Conservation (phyloP, 257 asterid species). For the Ophiorrhiza pumila region DNA sequence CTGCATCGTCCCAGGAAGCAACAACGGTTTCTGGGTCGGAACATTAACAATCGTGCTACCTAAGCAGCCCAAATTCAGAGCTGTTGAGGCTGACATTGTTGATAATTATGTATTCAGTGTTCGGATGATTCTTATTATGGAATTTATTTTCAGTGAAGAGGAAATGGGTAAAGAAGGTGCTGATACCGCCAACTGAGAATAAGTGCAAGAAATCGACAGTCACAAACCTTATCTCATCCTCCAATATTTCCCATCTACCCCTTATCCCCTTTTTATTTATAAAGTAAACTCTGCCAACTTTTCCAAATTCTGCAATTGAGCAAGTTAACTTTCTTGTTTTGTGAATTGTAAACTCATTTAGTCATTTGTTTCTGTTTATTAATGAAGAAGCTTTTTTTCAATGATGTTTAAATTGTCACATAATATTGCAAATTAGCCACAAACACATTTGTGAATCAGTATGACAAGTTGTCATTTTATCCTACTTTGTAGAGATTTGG, state of each 20-base stretch:
- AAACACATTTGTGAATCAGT: too few species aligned
- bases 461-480: too few species aligned
- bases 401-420: too few species aligned
- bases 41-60: conserved; percentile 35
- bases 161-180: conserved; percentile 16
- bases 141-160: conserved; percentile 1
- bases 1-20: conserved; percentile 31
- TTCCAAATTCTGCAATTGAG: conserved; percentile 18
- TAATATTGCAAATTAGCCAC: too few species aligned
- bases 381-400: too few species aligned
- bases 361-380: too few species aligned
- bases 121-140: conserved; percentile 7
- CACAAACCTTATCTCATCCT: conserved; percentile 52
- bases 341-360: too few species aligned
- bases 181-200: conserved; percentile 16
- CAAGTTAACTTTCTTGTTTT: background rate
- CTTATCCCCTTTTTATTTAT: conserved; percentile 37
- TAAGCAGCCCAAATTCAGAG: conserved; percentile 57
- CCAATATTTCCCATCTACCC: conserved; percentile 24
- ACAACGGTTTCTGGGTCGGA: conserved; percentile 39
- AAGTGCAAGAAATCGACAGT: conserved; percentile 16
- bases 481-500: too few species aligned
- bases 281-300: conserved; percentile 14
- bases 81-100: conserved; percentile 62
- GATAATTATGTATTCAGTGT: conserved; percentile 8